Evolutionary conservation across 2,329 filamentous ascomycete genomes (phyloP).

Genomic region (Verticillium isaacii): DNA sequence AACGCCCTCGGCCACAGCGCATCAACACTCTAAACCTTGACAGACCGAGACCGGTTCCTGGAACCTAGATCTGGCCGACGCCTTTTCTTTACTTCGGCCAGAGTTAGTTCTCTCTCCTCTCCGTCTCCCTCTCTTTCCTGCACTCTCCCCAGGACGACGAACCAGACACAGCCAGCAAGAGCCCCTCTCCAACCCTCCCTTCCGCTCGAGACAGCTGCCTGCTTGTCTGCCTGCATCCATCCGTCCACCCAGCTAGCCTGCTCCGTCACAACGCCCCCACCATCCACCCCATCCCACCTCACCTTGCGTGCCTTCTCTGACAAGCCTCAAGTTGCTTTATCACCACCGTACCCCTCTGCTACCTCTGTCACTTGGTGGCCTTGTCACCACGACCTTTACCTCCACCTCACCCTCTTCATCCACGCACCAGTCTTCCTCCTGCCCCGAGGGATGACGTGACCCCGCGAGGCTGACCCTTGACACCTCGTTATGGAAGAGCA

Average conservation of each 20-base stretch:
- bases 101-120: constrained; percentile 5
- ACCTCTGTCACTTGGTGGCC: too few relatives aligned
- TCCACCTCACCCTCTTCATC: neutral
- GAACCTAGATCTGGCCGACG: neutral
- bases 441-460: constrained; percentile 29
- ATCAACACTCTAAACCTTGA: neutral
- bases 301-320: neutral
- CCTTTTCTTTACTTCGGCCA: constrained; percentile 3
- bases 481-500: constrained; percentile 50
- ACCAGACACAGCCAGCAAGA: neutral
- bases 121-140: neutral
- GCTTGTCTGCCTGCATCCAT: neutral
- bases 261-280: constrained; percentile 6
- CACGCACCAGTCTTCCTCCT: constrained; percentile 1
- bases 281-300: neutral
- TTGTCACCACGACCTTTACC: neutral
- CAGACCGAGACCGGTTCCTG: neutral
- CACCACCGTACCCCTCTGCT: constrained; percentile 1
- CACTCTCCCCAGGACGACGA: neutral
- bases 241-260: neutral
- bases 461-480: constrained; percentile 24
- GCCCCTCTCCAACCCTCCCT: neutral
- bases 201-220: neutral
- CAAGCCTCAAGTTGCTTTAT: neutral
- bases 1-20: neutral